These are phyloP conservation scores for Neonectria hederae DNA, from an alignment of 2,329 filamentous ascomycete species.

Conservation along the genomic window DNA sequence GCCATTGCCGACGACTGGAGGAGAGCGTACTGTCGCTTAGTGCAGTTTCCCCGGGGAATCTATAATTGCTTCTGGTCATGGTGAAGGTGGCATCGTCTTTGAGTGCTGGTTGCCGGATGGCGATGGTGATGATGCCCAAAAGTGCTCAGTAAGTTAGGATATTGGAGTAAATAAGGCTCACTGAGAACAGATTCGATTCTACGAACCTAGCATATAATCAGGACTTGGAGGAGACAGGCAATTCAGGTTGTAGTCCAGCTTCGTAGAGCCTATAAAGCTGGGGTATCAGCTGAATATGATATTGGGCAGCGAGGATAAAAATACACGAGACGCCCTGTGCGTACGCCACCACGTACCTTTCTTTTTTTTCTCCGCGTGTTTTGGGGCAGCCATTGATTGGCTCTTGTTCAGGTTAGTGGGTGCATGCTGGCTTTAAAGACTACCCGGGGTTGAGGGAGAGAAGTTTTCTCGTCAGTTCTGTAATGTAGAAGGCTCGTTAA, in stretches of 20 bases:
- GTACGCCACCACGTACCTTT: slow-evolving; percentile 11
- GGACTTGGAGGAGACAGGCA: not conserved
- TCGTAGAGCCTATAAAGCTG: slow-evolving; percentile 1
- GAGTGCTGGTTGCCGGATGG: slow-evolving; percentile 2
- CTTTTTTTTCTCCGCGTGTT: slow-evolving; percentile 10
- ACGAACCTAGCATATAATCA: not conserved
- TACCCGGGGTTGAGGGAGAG: not conserved
- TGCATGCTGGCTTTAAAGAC: slow-evolving; percentile 5
- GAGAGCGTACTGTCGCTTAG: slow-evolving; percentile 32
- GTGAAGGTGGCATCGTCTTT: slow-evolving; percentile 13
- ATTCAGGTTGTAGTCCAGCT: not conserved
- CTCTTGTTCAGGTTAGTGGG: slow-evolving; percentile 8
- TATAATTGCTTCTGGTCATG: slow-evolving; percentile 45
- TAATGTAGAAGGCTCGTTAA: not conserved
- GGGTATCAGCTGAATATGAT: slow-evolving; percentile 4
- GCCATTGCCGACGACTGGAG: slow-evolving; percentile 18
- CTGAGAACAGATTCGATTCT: not conserved
- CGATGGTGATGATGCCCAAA: not conserved
- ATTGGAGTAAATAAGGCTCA: not conserved
- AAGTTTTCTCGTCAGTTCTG: not conserved
- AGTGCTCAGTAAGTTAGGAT: not conserved
- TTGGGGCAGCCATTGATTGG: slow-evolving; percentile 6
- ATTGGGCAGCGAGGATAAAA: slow-evolving; percentile 26
- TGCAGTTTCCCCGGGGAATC: slow-evolving; percentile 44
- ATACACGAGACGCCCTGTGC: slow-evolving; percentile 22